Evolutionary conservation across 208 protist species (phyloP).

Genomic region (Crithidia sp.): DNA sequence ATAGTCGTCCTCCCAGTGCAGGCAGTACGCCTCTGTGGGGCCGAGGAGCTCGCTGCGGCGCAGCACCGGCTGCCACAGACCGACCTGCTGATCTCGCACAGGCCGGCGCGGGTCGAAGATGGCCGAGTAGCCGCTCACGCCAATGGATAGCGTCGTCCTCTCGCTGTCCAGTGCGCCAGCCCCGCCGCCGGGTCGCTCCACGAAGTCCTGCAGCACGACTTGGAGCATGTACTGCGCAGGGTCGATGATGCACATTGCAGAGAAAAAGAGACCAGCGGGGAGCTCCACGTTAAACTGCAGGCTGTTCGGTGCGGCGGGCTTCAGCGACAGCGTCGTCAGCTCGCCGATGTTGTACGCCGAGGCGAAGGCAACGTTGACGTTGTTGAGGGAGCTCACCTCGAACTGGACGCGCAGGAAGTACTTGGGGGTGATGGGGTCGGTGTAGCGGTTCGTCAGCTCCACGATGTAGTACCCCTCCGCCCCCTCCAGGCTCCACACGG

Average conservation of each 20-base stretch:
- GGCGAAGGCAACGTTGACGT: conserved; percentile 50
- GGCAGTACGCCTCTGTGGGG: conserved; percentile 61
- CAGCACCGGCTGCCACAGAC: conserved; percentile 72
- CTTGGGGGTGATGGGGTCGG: conserved; percentile 24
- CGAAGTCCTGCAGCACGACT: conserved; percentile 48
- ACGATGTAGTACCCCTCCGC: conserved; percentile 75
- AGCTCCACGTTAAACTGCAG: conserved; percentile 39
- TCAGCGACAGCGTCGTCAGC: conserved; percentile 48
- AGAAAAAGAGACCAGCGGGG: conserved; percentile 45
- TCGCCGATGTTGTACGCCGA: conserved; percentile 40
- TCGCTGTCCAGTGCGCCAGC: conserved; percentile 9
- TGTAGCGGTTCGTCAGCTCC: conserved; percentile 59
- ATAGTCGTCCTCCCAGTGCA: conserved; percentile 85
- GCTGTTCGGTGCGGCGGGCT: conserved; percentile 17
- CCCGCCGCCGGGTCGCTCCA: conserved; percentile 39
- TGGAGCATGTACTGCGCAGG: conserved; percentile 39
- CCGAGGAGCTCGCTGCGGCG: conserved; percentile 41
- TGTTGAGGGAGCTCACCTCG: conserved; percentile 74
- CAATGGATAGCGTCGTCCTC: conserved; percentile 62
- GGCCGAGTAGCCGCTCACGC: conserved; percentile 74
- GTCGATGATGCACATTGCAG: conserved; percentile 39
- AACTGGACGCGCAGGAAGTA: conserved; percentile 74
- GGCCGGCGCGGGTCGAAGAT: conserved; percentile 77
- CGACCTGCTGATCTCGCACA: conserved; percentile 80
- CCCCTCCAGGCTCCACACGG: conserved; percentile 64